phyloP scores from a whole-genome alignment of 495 filamentous ascomycete genomes.

The Neurospora sp. region DNA sequence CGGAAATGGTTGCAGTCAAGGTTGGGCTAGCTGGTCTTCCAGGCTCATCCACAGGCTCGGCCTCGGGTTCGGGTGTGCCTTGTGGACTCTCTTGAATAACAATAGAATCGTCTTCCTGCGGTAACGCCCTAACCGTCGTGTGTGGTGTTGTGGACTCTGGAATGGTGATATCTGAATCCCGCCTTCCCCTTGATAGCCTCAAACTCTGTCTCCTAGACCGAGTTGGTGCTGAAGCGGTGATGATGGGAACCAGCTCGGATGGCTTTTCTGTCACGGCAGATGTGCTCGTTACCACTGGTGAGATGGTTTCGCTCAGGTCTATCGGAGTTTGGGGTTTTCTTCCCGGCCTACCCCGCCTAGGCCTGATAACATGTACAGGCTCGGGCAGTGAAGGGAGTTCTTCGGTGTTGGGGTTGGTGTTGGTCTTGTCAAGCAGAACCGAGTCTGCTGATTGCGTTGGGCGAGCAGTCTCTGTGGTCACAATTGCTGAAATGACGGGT shows the following conservation, averaged over 20 bases:
- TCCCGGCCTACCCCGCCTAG: neutral
- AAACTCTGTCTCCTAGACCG: neutral
- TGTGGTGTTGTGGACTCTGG: neutral
- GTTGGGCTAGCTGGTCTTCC: neutral
- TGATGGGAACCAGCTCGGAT: neutral
- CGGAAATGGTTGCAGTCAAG: neutral
- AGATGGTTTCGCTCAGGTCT: neutral
- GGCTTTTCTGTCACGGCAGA: neutral
- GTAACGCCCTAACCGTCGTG: neutral
- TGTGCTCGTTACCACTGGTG: neutral
- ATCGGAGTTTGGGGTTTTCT: neutral
- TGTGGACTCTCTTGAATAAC: neutral
- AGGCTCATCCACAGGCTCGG: neutral
- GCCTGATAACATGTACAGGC: neutral
- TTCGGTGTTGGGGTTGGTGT: neutral
- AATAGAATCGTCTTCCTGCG: neutral
- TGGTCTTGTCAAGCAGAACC: neutral
- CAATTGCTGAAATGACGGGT: neutral
- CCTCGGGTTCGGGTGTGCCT: neutral
- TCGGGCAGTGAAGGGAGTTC: conserved; percentile 15
- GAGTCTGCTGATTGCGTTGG: neutral
- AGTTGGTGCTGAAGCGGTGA: neutral
- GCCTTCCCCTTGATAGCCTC: neutral
- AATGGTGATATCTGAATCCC: neutral
- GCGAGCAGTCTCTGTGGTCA: neutral